Conservation (phyloP, 345 rosid species). For the Arabis hirsuta region DNA sequence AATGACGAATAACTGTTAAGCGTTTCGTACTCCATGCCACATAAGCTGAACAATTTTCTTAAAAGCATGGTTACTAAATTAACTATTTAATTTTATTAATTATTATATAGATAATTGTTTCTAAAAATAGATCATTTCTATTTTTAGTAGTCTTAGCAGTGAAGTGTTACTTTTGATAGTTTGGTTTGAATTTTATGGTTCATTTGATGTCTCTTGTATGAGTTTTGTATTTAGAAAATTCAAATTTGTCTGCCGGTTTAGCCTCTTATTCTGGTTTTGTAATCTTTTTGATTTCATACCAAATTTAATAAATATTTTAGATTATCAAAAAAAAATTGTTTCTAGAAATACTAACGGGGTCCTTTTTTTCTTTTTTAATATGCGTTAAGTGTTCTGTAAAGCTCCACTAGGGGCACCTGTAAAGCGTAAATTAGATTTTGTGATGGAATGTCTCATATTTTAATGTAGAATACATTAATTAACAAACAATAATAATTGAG, state of each 20-base stretch:
- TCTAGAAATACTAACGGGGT: background rate
- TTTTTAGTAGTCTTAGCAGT: no score
- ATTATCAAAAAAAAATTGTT: no score
- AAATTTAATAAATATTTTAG: no score
- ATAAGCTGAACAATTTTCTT: background rate
- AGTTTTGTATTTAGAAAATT: no score
- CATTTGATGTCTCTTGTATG: no score
- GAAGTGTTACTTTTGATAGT: no score
- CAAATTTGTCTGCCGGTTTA: no score
- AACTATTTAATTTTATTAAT: background rate
- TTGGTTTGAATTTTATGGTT: no score
- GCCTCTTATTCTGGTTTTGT: no score
- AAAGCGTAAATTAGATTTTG: conserved; percentile 33
- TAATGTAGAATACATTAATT: background rate
- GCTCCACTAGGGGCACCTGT: conserved; percentile 33
- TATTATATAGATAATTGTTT: no score
- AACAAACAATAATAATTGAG: conserved; percentile 8
- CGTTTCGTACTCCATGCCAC: conserved; percentile 27
- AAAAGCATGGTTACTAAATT: background rate
- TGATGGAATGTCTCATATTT: conserved; percentile 14
- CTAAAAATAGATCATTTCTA: no score
- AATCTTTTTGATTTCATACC: no score
- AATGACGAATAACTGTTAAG: background rate
- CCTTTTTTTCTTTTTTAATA: conserved; percentile 23
- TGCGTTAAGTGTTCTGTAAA: conserved; percentile 31